Percentiles rank a stretch among this genome's conserved stretches.
Conservation (phyloP, 495 filamentous ascomycete genomes). For the Aspergillus incahuasiensis region DNA sequence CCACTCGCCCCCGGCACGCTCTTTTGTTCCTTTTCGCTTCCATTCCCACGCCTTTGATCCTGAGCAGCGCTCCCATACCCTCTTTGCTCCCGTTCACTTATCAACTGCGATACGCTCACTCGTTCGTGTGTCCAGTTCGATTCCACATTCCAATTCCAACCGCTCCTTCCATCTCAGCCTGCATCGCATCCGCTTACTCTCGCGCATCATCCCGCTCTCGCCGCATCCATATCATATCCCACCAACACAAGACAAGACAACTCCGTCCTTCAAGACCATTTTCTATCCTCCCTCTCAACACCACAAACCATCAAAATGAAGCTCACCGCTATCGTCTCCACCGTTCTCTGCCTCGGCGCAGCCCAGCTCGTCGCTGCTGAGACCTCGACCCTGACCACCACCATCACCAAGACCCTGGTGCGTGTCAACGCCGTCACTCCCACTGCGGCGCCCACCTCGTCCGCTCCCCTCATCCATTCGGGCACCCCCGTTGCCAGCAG, state of each 20-base stretch:
- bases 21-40: conserved; percentile 8
- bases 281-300: conserved; percentile 6
- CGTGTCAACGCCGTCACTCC: conserved; percentile 15
- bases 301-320: conserved; percentile 28
- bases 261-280: conserved; percentile 5
- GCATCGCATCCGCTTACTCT: background rate
- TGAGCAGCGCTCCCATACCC: conserved; percentile 30
- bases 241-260: background rate
- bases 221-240: background rate
- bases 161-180: conserved; percentile 14
- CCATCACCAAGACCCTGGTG: conserved; percentile 8
- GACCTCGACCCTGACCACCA: conserved; percentile 11
- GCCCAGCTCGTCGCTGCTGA: conserved; percentile 14
- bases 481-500: conserved; percentile 6
- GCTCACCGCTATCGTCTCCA: conserved; percentile 29
- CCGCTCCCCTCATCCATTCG: conserved; percentile 4
- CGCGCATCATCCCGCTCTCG: background rate
- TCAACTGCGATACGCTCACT: conserved; percentile 23
- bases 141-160: background rate
- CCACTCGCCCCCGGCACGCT: conserved; percentile 2
- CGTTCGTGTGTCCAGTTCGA: conserved; percentile 21
- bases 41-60: conserved; percentile 17
- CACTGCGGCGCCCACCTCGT: conserved; percentile 4
- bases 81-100: conserved; percentile 7
- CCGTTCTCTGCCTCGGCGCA: conserved; percentile 32